Evolutionary conservation across 495 filamentous ascomycete genomes (phyloP).

Genomic region (Aspergillus hancockii): DNA sequence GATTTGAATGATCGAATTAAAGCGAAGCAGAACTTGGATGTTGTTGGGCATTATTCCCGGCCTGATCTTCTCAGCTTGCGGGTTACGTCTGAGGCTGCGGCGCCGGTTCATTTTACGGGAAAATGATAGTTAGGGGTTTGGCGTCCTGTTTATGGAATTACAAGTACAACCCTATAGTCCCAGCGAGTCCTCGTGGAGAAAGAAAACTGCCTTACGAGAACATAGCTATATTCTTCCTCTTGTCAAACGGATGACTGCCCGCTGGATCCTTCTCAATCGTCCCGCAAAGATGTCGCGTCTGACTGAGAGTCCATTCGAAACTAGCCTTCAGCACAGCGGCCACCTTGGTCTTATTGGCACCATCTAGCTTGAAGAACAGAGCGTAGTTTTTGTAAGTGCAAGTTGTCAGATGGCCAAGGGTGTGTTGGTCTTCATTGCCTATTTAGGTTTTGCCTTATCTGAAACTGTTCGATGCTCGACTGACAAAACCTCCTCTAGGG

Average conservation of each 20-base stretch:
- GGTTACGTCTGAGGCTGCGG: conserved; percentile 16
- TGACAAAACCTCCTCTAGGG: neutral
- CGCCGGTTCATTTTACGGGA: neutral
- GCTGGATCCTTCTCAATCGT: conserved; percentile 40
- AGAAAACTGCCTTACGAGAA: no score
- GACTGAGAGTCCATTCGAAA: conserved; percentile 42
- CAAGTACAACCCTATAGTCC: no score
- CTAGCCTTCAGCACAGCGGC: conserved; percentile 30
- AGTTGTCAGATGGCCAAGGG: conserved; percentile 22
- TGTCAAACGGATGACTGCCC: conserved; percentile 41
- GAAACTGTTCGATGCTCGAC: no score
- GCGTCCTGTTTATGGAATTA: no score
- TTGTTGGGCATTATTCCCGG: conserved; percentile 33
- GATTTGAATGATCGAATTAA: conserved; percentile 30
- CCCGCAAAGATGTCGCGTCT: conserved; percentile 43
- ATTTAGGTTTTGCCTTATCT: no score
- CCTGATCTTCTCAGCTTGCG: conserved; percentile 35
- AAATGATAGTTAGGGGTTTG: neutral
- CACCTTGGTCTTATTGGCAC: conserved; percentile 28
- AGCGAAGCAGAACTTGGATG: conserved; percentile 32
- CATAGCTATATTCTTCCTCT: conserved; percentile 31
- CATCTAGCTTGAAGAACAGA: conserved; percentile 40
- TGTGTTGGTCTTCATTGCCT: no score
- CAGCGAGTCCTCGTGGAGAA: no score
- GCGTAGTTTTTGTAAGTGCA: conserved; percentile 31